Evolutionary conservation across 306 rosid genomes (phyloP).

Genomic region (Ammopiptanthus mongolicus): DNA sequence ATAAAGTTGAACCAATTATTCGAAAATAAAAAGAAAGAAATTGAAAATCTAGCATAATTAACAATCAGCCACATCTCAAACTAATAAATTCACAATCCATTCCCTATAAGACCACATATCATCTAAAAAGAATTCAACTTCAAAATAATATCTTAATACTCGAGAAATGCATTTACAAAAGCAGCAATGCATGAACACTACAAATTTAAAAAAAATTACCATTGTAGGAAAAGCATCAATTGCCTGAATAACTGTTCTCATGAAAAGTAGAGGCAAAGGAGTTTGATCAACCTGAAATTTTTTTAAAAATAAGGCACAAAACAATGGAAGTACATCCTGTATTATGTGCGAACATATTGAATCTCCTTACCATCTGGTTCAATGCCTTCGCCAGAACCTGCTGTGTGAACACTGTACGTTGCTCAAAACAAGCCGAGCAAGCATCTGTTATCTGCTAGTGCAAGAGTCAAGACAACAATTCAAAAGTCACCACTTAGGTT

Average conservation of each 20-base stretch:
- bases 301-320: background rate
- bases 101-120: background rate
- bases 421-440: slow-evolving; percentile 98
- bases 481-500: slow-evolving; percentile 4
- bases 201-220: slow-evolving; percentile 41
- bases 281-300: slow-evolving; percentile 84
- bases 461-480: slow-evolving; percentile 33
- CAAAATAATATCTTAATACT: background rate
- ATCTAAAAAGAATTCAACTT: slow-evolving; percentile 1
- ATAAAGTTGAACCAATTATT: background rate
- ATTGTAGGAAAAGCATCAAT: slow-evolving; percentile 93
- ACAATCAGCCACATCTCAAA: background rate
- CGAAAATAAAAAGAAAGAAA: background rate
- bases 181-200: background rate
- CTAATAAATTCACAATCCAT: slow-evolving; percentile 8
- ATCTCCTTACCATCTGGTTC: slow-evolving; percentile 75
- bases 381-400: slow-evolving; percentile 97
- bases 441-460: slow-evolving; percentile 85
- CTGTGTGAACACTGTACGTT: slow-evolving; percentile 94
- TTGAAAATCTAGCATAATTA: background rate
- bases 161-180: slow-evolving; percentile 2
- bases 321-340: background rate
- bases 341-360: background rate
- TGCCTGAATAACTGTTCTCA: slow-evolving; percentile 98
- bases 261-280: slow-evolving; percentile 94